Percentiles rank a stretch among this genome's conserved stretches.
Evolutionary conservation across 345 rosid genomes (phyloP).

Genomic region (Psidium guajava): DNA sequence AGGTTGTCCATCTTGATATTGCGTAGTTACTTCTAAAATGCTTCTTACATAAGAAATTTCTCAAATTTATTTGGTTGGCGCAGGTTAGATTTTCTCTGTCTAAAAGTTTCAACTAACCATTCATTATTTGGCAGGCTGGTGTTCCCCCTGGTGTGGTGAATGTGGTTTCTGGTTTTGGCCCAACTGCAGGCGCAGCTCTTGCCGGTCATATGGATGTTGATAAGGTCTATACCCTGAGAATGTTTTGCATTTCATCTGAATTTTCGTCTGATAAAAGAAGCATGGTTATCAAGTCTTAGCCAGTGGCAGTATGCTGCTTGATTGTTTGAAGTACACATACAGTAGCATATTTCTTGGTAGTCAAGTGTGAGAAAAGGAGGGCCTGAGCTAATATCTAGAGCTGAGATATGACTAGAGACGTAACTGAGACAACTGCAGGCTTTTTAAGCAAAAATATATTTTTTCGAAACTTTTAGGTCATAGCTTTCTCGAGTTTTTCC

Average conservation of each 20-base stretch:
- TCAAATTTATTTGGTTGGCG: neutral
- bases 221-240: constrained; percentile 35
- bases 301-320: neutral
- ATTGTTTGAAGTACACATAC: neutral
- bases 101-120: neutral
- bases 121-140: constrained; percentile 54
- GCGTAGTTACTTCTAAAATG: neutral
- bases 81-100: neutral
- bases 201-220: constrained; percentile 88
- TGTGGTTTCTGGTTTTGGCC: constrained; percentile 78
- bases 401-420: neutral
- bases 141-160: constrained; percentile 87
- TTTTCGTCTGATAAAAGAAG: neutral
- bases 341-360: neutral
- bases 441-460: neutral
- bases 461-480: neutral
- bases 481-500: neutral
- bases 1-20: constrained; percentile 30
- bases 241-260: neutral
- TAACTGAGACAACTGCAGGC: neutral
- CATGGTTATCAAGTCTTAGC: neutral
- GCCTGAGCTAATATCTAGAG: neutral
- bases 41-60: neutral
- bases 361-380: neutral
- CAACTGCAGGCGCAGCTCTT: constrained; percentile 84